phyloP scores from a whole-genome alignment of 2,329 filamentous ascomycete genomes.

The Alternaria metachromatica region DNA sequence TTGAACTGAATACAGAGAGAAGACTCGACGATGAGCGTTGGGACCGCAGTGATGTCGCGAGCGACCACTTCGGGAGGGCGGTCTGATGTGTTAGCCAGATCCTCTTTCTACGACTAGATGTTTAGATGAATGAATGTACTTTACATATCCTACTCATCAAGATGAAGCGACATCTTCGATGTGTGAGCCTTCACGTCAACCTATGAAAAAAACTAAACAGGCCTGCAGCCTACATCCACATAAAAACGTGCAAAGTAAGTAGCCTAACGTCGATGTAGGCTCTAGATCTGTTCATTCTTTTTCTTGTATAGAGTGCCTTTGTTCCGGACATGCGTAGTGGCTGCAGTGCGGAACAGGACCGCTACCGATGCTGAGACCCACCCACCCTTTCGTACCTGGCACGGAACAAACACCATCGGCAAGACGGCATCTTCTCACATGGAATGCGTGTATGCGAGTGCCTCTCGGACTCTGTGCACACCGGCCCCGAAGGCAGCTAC shows the following conservation, averaged over 20 bases:
- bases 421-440: not conserved
- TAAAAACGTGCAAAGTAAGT: too few relatives aligned
- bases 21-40: not conserved
- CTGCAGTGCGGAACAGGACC: not conserved
- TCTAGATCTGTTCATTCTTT: too few relatives aligned
- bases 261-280: too few relatives aligned
- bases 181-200: not conserved
- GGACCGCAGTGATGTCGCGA: not conserved
- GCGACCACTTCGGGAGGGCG: not conserved
- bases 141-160: not conserved
- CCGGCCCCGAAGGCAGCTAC: slow-evolving; percentile 5
- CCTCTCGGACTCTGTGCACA: not conserved
- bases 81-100: not conserved
- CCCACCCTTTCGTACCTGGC: not conserved
- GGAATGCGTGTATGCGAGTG: not conserved
- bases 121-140: not conserved
- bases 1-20: slow-evolving; percentile 9
- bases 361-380: not conserved
- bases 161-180: not conserved
- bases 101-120: not conserved
- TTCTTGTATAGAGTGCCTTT: too few relatives aligned
- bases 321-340: not conserved
- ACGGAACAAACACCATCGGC: not conserved
- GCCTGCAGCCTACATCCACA: too few relatives aligned
- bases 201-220: too few relatives aligned